Evolutionary conservation across 192 early-diverging fungal species (phyloP), one percentile per base, ranked within the genome.

Genomic region (Gamsiella multidivaricata): DNA sequence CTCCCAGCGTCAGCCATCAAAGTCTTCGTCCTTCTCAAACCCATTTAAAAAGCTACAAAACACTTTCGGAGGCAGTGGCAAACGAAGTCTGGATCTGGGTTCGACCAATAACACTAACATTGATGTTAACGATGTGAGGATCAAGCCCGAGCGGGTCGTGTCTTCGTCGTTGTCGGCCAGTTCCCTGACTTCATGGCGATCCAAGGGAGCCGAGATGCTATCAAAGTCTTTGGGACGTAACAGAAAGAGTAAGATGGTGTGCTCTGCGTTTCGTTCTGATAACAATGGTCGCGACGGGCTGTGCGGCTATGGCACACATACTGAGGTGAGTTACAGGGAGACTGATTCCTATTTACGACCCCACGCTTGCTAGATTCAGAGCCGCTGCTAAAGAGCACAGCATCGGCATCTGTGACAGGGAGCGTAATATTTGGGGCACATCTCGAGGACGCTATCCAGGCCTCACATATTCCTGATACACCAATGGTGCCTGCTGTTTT

Each of bases 401-500:
- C 31, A 5, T n/a, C n/a, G n/a, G 52, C 31, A 26, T 33, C 58
- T 7, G 33, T 51, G 54, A 33, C 53, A 5, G 37, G 14, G 3
- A 46, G 51, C 32, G 49, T 64, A n/a, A 66, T 76, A 12, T 76
- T 76, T 62, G 72, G 72, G 15, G 46, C 41, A 5, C 41, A 56
- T 47, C 72, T 76, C 28, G 63, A 69, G 33, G 66, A 69, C 14
- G 65, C 74, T 10, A 55, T 78, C 54, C 51, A 54, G 37, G 9
- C 61, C 20, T 69, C 74, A 17, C 74, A 78, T 26, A 59, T 78
- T 54, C 60, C 65, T 1, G 54, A 55, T 15, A 64, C 74, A 10
- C 74, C 74, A 3, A n/a, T 58, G 45, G 74, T 78, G n/a, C 74
- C 74, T 2, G 74, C 74, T 20, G 74, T 78, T 39, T 41, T 78